A percentile compares a stretch with the other conserved stretches of the same genome.
Conservation (phyloP, 495 filamentous ascomycete species). For the Parachaetomium inaequale region DNA sequence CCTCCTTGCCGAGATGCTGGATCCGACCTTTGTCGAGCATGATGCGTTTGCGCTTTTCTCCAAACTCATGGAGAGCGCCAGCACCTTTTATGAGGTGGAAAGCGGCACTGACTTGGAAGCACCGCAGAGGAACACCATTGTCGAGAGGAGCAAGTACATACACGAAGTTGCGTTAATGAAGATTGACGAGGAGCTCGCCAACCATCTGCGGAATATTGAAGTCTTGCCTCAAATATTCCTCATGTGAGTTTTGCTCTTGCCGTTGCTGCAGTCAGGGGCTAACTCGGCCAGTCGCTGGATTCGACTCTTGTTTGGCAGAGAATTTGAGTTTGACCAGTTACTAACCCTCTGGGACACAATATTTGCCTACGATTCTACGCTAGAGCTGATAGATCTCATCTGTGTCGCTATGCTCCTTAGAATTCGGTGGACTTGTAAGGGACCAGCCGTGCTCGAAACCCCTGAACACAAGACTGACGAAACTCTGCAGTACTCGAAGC, state of each 20-base stretch:
- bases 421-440: slow-evolving; percentile 83
- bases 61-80: slow-evolving; percentile 79
- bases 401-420: slow-evolving; percentile 93
- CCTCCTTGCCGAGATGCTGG: slow-evolving; percentile 61
- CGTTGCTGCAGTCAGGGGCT: slow-evolving; percentile 7
- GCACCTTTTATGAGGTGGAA: slow-evolving; percentile 75
- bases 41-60: slow-evolving; percentile 86
- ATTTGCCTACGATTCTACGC: slow-evolving; percentile 81
- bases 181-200: slow-evolving; percentile 76
- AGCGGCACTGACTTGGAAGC: slow-evolving; percentile 33
- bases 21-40: slow-evolving; percentile 74
- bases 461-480: slow-evolving; percentile 14
- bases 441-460: slow-evolving; percentile 14
- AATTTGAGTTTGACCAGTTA: slow-evolving; percentile 84
- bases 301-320: slow-evolving; percentile 84
- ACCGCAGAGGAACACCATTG: slow-evolving; percentile 62
- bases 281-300: slow-evolving; percentile 76
- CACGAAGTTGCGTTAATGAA: slow-evolving; percentile 74
- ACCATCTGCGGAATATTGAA: slow-evolving; percentile 77
- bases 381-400: slow-evolving; percentile 79
- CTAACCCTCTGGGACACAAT: slow-evolving; percentile 85
- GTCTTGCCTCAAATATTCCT: slow-evolving; percentile 96
- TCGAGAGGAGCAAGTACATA: slow-evolving; percentile 78
- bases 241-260: slow-evolving; percentile 57
- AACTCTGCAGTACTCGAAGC: slow-evolving; percentile 67